Conservation (phyloP, 2,329 filamentous ascomycete genomes). For the Ophiocordyceps polyrhachis-furcata region DNA sequence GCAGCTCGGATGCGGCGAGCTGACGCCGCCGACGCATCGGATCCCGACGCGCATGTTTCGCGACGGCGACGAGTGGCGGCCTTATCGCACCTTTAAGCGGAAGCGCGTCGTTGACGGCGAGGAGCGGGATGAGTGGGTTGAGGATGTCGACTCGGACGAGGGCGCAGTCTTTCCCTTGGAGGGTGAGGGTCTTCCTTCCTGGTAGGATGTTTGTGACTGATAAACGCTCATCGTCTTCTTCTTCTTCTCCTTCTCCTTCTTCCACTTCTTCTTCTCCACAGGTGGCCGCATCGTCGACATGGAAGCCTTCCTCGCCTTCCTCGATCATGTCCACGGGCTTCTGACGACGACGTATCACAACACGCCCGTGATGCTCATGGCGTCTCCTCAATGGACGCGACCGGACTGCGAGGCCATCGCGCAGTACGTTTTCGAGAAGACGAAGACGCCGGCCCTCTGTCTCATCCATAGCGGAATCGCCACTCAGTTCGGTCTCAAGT, state of each 20-base stretch:
- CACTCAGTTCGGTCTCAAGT: conserved; percentile 64
- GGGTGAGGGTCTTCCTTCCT: conserved; percentile 18
- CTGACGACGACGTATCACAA: conserved; percentile 90
- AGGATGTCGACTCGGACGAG: conserved; percentile 73
- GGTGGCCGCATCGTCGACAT: conserved; percentile 76
- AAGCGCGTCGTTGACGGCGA: conserved; percentile 30
- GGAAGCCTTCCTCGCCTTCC: conserved; percentile 80
- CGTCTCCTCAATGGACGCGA: conserved; percentile 77
- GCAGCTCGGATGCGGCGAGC: conserved; percentile 75
- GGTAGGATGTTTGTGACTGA: too few species aligned
- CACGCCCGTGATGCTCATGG: conserved; percentile 80
- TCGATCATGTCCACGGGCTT: conserved; percentile 79
- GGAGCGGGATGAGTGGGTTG: conserved; percentile 56
- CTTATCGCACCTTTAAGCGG: conserved; percentile 57
- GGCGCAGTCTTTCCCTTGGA: conserved; percentile 77
- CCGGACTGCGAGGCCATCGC: conserved; percentile 75
- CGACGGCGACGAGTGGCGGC: conserved; percentile 58
- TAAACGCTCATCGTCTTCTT: too few species aligned
- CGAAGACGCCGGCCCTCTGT: conserved; percentile 80
- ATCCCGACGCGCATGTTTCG: conserved; percentile 90
- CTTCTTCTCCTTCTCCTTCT: too few species aligned
- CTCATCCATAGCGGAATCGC: conserved; percentile 80
- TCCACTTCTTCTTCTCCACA: conserved; percentile 8
- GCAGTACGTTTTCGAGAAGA: conserved; percentile 93
- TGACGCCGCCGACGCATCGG: conserved; percentile 75